phyloP scores from a whole-genome alignment of 1,284 basidiomycete species.

The Abortiporus biennis region DNA sequence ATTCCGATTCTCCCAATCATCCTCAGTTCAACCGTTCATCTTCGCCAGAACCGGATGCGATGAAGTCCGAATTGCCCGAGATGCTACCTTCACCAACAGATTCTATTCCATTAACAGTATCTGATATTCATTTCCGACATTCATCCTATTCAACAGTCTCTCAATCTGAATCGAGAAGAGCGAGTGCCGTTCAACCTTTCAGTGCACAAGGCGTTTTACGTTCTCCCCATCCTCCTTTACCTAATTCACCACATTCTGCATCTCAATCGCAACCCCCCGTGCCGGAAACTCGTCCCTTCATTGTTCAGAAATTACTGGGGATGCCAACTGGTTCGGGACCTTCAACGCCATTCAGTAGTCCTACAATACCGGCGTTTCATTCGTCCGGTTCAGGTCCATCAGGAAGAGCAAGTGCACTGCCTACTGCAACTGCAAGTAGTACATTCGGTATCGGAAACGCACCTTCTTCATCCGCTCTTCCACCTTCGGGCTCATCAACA shows the following conservation, averaged over 20 bases:
- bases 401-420: background rate
- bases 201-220: constrained; percentile 28
- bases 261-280: constrained; percentile 16
- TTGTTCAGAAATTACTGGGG: constrained; percentile 37
- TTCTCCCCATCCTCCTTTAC: constrained; percentile 47
- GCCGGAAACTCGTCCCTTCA: constrained; percentile 19
- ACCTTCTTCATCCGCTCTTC: background rate
- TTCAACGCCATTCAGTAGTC: constrained; percentile 17
- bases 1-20: no score
- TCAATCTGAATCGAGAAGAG: constrained; percentile 28
- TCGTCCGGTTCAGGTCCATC: background rate
- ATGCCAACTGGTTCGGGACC: constrained; percentile 13
- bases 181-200: constrained; percentile 22
- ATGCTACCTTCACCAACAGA: constrained; percentile 51
- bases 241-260: constrained; percentile 17
- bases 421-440: background rate
- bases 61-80: constrained; percentile 12
- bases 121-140: constrained; percentile 58
- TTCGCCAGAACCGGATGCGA: no score
- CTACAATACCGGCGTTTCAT: constrained; percentile 15
- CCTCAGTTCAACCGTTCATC: no score
- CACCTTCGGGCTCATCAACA: background rate
- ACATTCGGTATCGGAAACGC: background rate
- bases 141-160: constrained; percentile 37
- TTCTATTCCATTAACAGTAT: constrained; percentile 62